phyloP scores from a whole-genome alignment of 2,329 filamentous ascomycete genomes.

The Rhinocladiella mackenziei region DNA sequence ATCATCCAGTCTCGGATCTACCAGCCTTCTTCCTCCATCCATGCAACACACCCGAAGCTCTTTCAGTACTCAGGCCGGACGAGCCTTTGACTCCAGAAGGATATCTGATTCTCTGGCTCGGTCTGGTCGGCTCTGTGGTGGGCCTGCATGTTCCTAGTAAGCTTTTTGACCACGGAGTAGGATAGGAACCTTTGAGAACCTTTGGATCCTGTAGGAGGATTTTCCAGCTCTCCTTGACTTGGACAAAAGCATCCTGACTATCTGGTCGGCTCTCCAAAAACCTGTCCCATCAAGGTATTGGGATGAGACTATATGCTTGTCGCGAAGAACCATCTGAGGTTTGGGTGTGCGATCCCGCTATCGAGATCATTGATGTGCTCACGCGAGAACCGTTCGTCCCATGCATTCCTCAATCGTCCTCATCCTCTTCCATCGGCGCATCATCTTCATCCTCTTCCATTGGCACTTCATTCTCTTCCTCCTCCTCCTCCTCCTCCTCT shows the following conservation, averaged over 20 bases:
- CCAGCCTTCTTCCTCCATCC: slow-evolving; percentile 91
- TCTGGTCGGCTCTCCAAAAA: too few species aligned
- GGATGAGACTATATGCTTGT: too few species aligned
- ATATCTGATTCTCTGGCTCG: slow-evolving; percentile 86
- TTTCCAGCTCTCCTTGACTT: background rate
- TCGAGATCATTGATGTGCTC: background rate
- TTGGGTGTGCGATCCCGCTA: background rate
- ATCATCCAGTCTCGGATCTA: slow-evolving; percentile 75
- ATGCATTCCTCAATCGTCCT: slow-evolving; percentile 59
- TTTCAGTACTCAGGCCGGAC: slow-evolving; percentile 57
- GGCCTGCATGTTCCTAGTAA: slow-evolving; percentile 72
- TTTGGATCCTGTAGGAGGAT: background rate
- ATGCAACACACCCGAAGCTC: slow-evolving; percentile 78
- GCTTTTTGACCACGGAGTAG: slow-evolving; percentile 43
- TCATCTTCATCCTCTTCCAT: slow-evolving; percentile 69
- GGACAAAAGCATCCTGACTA: too few species aligned
- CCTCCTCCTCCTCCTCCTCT: slow-evolving; percentile 58
- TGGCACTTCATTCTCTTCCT: slow-evolving; percentile 53
- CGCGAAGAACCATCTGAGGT: too few species aligned
- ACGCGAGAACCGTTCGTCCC: too few species aligned
- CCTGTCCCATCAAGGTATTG: too few species aligned
- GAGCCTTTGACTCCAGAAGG: slow-evolving; percentile 47
- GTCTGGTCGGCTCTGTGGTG: slow-evolving; percentile 75
- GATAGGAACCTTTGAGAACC: slow-evolving; percentile 1
- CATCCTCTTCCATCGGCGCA: slow-evolving; percentile 66